phyloP scores from a whole-genome alignment of 129 eudicot species.

The Helianthus annuus region DNA sequence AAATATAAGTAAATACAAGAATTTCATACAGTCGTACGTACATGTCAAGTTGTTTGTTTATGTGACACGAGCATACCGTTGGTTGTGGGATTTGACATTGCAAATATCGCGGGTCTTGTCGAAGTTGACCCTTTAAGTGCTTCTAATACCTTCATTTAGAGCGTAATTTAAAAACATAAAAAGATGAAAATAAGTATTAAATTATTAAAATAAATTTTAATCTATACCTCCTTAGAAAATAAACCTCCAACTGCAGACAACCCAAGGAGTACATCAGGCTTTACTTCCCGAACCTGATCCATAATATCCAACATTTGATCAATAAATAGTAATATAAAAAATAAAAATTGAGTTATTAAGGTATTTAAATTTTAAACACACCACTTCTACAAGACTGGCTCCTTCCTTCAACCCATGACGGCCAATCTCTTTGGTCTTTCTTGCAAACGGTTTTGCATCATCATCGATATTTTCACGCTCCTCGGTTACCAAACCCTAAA shows the following conservation, averaged over 20 bases:
- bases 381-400: slow-evolving; percentile 92
- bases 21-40: background rate
- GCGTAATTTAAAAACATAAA: background rate
- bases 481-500: slow-evolving; percentile 89
- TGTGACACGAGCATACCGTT: slow-evolving; percentile 54
- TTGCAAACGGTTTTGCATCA: slow-evolving; percentile 90
- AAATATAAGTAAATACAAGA: background rate
- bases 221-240: slow-evolving; percentile 80
- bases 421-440: slow-evolving; percentile 72
- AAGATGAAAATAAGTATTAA: background rate
- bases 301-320: slow-evolving; percentile 7
- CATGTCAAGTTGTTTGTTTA: slow-evolving; percentile 4
- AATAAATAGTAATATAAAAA: slow-evolving; percentile 15
- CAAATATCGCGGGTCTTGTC: slow-evolving; percentile 94
- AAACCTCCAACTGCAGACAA: slow-evolving; percentile 93
- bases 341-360: background rate
- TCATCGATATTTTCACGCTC: slow-evolving; percentile 82
- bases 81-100: slow-evolving; percentile 97
- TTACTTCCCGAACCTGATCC: slow-evolving; percentile 79
- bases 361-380: slow-evolving; percentile 41
- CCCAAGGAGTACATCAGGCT: slow-evolving; percentile 97
- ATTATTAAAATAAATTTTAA: background rate
- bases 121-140: slow-evolving; percentile 92
- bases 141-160: slow-evolving; percentile 70
- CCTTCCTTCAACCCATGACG: slow-evolving; percentile 96